These are phyloP conservation scores for Coemansia sp. DNA, from an alignment of 192 early-diverging fungal genomes.

Conservation along the genomic window DNA sequence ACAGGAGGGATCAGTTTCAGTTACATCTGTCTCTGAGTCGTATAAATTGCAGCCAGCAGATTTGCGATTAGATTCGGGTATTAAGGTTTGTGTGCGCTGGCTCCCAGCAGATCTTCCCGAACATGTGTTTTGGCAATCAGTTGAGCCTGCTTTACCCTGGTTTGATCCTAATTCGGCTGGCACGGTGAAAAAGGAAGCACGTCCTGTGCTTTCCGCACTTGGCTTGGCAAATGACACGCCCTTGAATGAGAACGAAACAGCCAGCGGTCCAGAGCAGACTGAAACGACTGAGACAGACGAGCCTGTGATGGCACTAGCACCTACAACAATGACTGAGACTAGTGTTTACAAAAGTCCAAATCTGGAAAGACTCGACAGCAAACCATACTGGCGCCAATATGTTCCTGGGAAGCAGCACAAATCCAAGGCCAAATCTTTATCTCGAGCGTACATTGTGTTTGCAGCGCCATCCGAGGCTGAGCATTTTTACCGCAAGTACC, in stretches of 20 bases:
- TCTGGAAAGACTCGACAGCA: constrained; percentile 21
- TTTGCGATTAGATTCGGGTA: neutral
- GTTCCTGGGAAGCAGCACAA: constrained; percentile 38
- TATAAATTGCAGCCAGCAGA: neutral
- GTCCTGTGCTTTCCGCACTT: constrained; percentile 7
- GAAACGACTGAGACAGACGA: neutral
- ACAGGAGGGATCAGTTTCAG: neutral
- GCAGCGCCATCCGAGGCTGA: constrained; percentile 24
- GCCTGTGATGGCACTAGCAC: constrained; percentile 5
- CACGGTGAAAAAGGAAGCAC: constrained; percentile 6
- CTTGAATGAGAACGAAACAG: neutral
- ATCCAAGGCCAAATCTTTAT: constrained; percentile 27
- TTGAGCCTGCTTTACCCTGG: constrained; percentile 45
- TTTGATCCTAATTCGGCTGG: constrained; percentile 20
- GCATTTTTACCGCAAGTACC: constrained; percentile 35
- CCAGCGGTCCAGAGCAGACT: constrained; percentile 1
- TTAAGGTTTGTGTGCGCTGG: constrained; percentile 49
- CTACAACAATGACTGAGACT: constrained; percentile 2
- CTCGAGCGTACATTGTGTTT: constrained; percentile 47
- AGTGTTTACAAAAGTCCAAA: constrained; percentile 35
- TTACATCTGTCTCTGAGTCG: neutral
- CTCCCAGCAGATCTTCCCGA: constrained; percentile 45
- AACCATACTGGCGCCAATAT: constrained; percentile 45
- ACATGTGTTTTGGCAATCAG: constrained; percentile 45
- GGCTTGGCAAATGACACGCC: neutral